Percentiles rank a stretch among this genome's conserved stretches.
These are phyloP conservation scores for Atalantia buxifolia DNA, from an alignment of 345 rosid species.

Conservation along the genomic window DNA sequence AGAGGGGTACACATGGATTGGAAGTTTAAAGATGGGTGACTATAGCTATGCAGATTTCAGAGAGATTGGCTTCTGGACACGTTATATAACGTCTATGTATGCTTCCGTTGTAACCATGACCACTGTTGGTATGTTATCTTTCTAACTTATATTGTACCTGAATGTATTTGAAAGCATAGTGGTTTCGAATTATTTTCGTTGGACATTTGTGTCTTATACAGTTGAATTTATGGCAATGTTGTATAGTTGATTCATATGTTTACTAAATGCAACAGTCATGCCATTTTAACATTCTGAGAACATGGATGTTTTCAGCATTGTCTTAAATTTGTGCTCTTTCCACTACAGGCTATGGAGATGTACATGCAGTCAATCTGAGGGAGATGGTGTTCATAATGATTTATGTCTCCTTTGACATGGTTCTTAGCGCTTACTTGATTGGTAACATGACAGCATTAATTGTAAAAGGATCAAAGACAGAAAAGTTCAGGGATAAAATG, in stretches of 20 bases:
- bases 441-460: constrained; percentile 98
- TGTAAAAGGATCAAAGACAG: constrained; percentile 98
- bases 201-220: not conserved
- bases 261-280: not conserved
- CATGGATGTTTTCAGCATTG: not conserved
- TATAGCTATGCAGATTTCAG: constrained; percentile 68
- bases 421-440: constrained; percentile 90
- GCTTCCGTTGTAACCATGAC: constrained; percentile 89
- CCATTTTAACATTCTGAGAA: too few species aligned
- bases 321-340: too few species aligned
- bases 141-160: not conserved
- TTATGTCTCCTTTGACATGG: constrained; percentile 92
- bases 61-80: constrained; percentile 72
- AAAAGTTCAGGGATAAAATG: constrained; percentile 93
- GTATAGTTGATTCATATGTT: not conserved
- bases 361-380: constrained; percentile 92
- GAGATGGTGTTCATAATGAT: constrained; percentile 96
- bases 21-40: constrained; percentile 78
- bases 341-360: constrained; percentile 87
- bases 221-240: not conserved
- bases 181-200: not conserved
- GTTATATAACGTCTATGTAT: constrained; percentile 75
- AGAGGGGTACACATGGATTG: constrained; percentile 90
- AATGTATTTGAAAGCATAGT: not conserved
- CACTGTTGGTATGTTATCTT: constrained; percentile 62